Evolutionary conservation across 2,329 filamentous ascomycete genomes (phyloP).

Genomic region (Xylaria sp.): DNA sequence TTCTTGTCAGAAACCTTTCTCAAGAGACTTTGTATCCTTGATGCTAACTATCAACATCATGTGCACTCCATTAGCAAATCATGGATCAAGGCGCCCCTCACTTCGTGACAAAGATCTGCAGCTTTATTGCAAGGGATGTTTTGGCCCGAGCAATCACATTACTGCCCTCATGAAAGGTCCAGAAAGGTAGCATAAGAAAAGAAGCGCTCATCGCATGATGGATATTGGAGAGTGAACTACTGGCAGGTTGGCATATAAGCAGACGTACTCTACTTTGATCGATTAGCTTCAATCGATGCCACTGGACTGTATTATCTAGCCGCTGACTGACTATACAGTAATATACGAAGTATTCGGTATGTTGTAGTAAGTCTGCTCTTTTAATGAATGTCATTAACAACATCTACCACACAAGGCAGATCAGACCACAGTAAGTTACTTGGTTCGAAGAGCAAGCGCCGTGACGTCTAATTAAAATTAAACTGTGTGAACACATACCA

Average conservation of each 20-base stretch:
- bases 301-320: not conserved
- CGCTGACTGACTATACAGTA: not conserved
- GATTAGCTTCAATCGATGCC: not conserved
- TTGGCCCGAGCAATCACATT: slow-evolving; percentile 1
- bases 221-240: not conserved
- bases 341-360: not conserved
- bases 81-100: slow-evolving; percentile 13
- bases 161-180: not conserved
- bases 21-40: not conserved
- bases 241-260: not conserved
- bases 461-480: not conserved
- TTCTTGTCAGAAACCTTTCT: not conserved
- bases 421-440: not conserved
- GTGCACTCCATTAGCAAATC: slow-evolving; percentile 17
- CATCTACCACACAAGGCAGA: not conserved
- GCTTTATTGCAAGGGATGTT: slow-evolving; percentile 13
- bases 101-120: slow-evolving; percentile 9
- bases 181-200: not conserved
- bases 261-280: not conserved
- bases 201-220: not conserved
- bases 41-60: slow-evolving; percentile 18
- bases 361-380: not conserved
- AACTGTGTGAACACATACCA: not conserved
- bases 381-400: not conserved
- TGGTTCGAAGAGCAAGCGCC: not conserved